phyloP scores from a whole-genome alignment of 2,329 filamentous ascomycete species.

The Fusarium transvaalense region DNA sequence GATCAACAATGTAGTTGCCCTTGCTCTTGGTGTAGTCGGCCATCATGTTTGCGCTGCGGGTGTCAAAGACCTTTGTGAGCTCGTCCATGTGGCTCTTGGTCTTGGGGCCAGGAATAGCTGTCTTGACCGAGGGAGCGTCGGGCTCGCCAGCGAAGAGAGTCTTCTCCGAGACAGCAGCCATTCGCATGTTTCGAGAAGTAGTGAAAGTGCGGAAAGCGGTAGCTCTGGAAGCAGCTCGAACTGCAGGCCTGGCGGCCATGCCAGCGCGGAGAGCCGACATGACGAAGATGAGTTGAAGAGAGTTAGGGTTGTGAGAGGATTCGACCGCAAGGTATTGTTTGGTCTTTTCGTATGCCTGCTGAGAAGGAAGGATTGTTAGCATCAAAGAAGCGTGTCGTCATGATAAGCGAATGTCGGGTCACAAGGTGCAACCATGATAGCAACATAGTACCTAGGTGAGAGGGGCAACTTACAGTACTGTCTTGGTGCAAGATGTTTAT shows the following conservation, averaged over 20 bases:
- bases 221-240: conserved; percentile 31
- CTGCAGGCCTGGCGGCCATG: conserved; percentile 43
- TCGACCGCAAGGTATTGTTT: conserved; percentile 6
- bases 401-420: conserved; percentile 24
- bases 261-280: conserved; percentile 51
- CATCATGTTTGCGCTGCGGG: conserved; percentile 86
- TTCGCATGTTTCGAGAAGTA: conserved; percentile 41
- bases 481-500: not conserved
- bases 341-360: not conserved
- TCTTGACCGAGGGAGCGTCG: conserved; percentile 65
- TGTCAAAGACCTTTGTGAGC: conserved; percentile 85
- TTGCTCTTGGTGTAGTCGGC: conserved; percentile 78
- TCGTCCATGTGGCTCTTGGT: conserved; percentile 76
- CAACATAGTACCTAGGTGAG: not conserved
- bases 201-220: conserved; percentile 44
- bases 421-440: conserved; percentile 15
- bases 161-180: conserved; percentile 51
- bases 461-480: conserved; percentile 33
- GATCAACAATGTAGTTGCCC: conserved; percentile 85
- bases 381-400: conserved; percentile 24
- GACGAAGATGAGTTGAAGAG: conserved; percentile 27
- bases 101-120: conserved; percentile 80
- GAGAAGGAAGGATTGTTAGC: not conserved
- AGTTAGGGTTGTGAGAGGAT: not conserved
- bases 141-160: conserved; percentile 65